Conservation (phyloP, 306 rosid genomes). For the Acacia crassicarpa region DNA sequence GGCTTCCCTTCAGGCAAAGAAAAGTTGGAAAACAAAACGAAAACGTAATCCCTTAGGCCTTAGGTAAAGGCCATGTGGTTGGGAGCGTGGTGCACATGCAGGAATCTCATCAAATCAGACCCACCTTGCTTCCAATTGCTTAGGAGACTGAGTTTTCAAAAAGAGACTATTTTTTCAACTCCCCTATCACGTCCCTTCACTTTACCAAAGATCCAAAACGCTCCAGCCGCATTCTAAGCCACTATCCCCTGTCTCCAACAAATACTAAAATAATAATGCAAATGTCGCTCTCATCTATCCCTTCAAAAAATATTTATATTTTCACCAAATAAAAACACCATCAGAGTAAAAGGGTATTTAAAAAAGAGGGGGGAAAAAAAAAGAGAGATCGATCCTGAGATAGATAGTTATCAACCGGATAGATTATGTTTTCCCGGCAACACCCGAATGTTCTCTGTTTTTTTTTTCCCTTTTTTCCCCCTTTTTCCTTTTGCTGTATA, state of each 20-base stretch:
- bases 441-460: conserved; percentile 28
- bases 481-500: not conserved
- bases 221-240: not conserved
- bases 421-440: conserved; percentile 1
- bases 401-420: not conserved
- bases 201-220: too few relatives aligned
- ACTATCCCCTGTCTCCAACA: not conserved
- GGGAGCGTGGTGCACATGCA: conserved; percentile 5
- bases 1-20: not conserved
- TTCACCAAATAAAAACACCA: not conserved
- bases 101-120: not conserved
- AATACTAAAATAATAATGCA: not conserved
- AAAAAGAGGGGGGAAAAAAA: too few relatives aligned
- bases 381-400: too few relatives aligned
- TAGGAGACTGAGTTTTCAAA: not conserved
- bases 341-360: too few relatives aligned
- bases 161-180: not conserved
- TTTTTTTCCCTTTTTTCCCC: not conserved
- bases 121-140: not conserved
- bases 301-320: not conserved
- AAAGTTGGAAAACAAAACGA: not conserved
- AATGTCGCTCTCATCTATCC: not conserved
- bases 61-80: conserved; percentile 1
- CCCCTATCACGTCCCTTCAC: not conserved
- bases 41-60: not conserved